These are phyloP conservation scores for Cladosporium sp. DNA, from an alignment of 2,329 filamentous ascomycete genomes.

Conservation along the genomic window DNA sequence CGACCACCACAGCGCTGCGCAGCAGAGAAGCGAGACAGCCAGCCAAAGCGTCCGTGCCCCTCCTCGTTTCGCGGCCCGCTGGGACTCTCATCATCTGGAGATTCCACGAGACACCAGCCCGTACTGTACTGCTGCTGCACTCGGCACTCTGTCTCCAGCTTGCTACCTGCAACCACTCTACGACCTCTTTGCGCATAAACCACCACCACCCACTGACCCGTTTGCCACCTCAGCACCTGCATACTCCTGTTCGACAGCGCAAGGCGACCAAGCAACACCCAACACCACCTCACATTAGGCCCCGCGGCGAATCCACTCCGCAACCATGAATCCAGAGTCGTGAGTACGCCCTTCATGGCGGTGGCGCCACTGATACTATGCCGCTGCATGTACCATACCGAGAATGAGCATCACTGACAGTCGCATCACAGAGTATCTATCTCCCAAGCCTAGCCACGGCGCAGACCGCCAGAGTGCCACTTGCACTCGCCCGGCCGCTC, in stretches of 20 bases:
- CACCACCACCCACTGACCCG: background rate
- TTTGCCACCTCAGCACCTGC: background rate
- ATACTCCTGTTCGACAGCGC: background rate
- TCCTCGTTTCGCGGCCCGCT: conserved; percentile 16
- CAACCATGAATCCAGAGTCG: conserved; percentile 85
- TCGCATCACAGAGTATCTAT: conserved; percentile 16
- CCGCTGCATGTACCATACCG: conserved; percentile 24
- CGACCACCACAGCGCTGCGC: too few species aligned
- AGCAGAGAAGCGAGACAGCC: background rate
- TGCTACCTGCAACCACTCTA: conserved; percentile 4
- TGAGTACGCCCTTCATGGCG: conserved; percentile 53
- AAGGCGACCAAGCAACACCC: conserved; percentile 1
- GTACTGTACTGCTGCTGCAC: conserved; percentile 10
- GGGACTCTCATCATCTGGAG: conserved; percentile 25
- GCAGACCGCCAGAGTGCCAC: conserved; percentile 20
- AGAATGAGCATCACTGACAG: conserved; percentile 13
- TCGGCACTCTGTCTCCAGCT: background rate
- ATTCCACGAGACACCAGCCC: conserved; percentile 17
- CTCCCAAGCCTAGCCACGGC: background rate
- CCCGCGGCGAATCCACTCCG: conserved; percentile 12
- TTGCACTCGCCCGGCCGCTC: conserved; percentile 7
- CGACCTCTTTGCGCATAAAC: background rate
- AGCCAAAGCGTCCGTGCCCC: conserved; percentile 4
- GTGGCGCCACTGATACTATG: conserved; percentile 12
- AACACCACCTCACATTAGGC: background rate